Evolutionary conservation across 228 moss, liverwort and hornwort species (phyloP).

Genomic region (Sphagnum fallax): DNA sequence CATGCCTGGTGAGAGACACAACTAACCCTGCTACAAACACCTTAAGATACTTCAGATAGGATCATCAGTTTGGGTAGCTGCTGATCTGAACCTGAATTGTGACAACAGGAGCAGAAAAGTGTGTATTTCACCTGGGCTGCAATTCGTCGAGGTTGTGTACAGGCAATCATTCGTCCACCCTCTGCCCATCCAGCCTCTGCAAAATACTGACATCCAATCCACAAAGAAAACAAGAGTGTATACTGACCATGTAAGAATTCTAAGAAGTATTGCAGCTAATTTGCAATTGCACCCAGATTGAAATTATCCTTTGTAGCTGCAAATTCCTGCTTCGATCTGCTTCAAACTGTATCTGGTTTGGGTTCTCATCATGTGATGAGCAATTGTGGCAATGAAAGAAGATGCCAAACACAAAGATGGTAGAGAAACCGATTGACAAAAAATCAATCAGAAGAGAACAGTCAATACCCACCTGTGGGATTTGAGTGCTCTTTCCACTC

Average conservation of each 20-base stretch:
- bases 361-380: not conserved
- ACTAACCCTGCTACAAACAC: no score
- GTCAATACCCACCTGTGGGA: constrained; percentile 42
- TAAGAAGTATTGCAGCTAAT: not conserved
- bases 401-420: not conserved
- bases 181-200: constrained; percentile 90
- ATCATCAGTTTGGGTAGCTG: no score
- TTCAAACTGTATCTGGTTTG: not conserved
- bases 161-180: constrained; percentile 75
- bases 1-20: no score
- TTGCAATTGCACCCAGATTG: not conserved
- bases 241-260: no score
- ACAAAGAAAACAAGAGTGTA: not conserved
- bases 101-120: no score
- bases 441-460: not conserved
- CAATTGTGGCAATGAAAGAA: not conserved
- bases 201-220: constrained; percentile 41
- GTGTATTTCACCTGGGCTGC: constrained; percentile 44
- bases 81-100: no score
- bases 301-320: not conserved
- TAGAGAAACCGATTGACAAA: not conserved
- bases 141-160: constrained; percentile 94
- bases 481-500: constrained; percentile 93
- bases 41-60: no score
- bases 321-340: not conserved